A percentile compares a stretch with the other conserved stretches of the same genome.
Evolutionary conservation across 371 early-diverging fungal genomes (phyloP).

Genomic region (Mortierella sp.): DNA sequence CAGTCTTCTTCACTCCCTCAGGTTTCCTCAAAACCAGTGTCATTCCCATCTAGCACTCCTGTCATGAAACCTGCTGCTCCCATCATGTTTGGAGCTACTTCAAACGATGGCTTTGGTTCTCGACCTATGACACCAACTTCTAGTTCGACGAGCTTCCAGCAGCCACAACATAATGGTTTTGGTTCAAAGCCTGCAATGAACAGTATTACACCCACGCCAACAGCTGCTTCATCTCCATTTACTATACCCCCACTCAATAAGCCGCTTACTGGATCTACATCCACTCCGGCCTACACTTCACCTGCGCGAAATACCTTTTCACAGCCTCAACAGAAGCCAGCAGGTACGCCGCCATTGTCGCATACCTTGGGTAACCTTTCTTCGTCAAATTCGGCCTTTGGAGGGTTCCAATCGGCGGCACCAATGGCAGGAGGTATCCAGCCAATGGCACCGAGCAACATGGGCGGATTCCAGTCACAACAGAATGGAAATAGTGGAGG

Average conservation of each 20-base stretch:
- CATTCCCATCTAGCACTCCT: conserved; percentile 31
- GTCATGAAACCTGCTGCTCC: conserved; percentile 39
- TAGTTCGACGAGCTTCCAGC: conserved; percentile 16
- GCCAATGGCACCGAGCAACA: conserved; percentile 31
- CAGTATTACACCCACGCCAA: conserved; percentile 17
- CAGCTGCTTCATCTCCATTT: conserved; percentile 42
- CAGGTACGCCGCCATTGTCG: conserved; percentile 44
- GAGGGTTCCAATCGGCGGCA: conserved; percentile 50
- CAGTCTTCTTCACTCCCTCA: conserved; percentile 40
- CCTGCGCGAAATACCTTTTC: conserved; percentile 35
- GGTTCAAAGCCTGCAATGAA: conserved; percentile 7
- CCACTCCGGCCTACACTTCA: conserved; percentile 20
- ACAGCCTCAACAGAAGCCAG: conserved; percentile 54
- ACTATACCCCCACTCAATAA: conserved; percentile 55
- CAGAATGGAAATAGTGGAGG: conserved; percentile 17
- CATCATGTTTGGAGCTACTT: conserved; percentile 50
- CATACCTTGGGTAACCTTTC: conserved; percentile 54
- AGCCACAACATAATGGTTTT: conserved; percentile 23
- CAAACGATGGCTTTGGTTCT: conserved; percentile 30
- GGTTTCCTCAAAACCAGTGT: conserved; percentile 28
- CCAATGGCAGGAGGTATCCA: conserved; percentile 16
- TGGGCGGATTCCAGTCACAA: conserved; percentile 45
- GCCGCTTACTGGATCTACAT: conserved; percentile 19
- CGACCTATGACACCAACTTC: conserved; percentile 45
- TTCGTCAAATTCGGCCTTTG: conserved; percentile 48